Evolutionary conservation across 2,329 filamentous ascomycete species (phyloP), one percentile per base, ranked within the genome.

Genomic region (Phaeomoniella chlamydospora): DNA sequence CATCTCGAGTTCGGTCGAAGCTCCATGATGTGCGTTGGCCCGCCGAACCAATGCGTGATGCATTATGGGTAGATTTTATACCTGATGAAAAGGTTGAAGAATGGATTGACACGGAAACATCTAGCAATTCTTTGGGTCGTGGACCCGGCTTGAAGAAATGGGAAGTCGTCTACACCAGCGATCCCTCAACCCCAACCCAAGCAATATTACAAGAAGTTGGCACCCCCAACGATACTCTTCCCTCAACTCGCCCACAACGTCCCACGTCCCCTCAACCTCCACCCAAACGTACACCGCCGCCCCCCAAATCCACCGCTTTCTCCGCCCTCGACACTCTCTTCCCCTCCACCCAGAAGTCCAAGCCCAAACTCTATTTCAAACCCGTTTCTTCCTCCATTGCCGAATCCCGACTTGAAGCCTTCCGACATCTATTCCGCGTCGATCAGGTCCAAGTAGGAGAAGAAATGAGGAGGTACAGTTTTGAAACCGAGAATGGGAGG

Each of bases 41-140:
- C 1, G 74, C 86, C 39, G 88, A 96, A 58, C 75, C 78, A 39
- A 82, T 79, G 45, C 72, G 90, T 18, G 92, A 90, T 54, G 69
- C 77, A 1, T 67, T 96, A 1, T 92, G 80, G 72, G 83, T 84
- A 3, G 90, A 98, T 54, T 96, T 90, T 53, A 69, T 96, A 14
- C 88, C 88, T 0, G 71, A 80, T 13, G 75, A 84, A 16, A 73
- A 75, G 43, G 68, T 92, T 3, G 55, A 62, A 11, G 69, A 70
- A 15, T 96, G 86, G 85, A 78, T 92, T 39, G 68, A 73, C 5
- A 68, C 59, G 29, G 84, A 93, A 55, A n/a, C n/a, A n/a, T n/a
- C n/a, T n/a, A 62, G 76, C 46, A 55, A 63, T 48, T 59, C 45
- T 49, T 65, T 43, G 45, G 54, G 52, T 55, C 68, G 49, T 13